Conservation (phyloP, 768 basidiomycete species). For the Hortiboletus campestris region DNA sequence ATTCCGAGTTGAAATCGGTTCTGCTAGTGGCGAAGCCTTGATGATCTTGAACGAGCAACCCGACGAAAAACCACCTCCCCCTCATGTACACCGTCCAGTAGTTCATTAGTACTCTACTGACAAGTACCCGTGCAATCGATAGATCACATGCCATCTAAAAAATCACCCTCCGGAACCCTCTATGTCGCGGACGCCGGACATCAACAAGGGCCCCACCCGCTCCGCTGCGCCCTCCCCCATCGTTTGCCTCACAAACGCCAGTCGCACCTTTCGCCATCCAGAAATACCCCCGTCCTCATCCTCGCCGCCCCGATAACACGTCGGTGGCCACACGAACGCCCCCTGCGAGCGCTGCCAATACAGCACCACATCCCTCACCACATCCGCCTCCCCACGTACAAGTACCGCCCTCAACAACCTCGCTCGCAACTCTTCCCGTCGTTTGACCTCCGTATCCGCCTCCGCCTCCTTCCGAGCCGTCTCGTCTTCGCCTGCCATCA, state of each 20-base stretch:
- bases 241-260: constrained; percentile 12
- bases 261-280: constrained; percentile 17
- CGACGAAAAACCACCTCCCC: no score
- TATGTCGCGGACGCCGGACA: background rate
- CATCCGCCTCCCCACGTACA: constrained; percentile 44
- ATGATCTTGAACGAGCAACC: no score
- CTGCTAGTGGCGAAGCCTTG: no score
- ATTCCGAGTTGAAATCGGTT: no score
- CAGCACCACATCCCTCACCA: constrained; percentile 51
- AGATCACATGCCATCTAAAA: background rate
- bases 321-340: constrained; percentile 43
- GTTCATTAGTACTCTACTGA: no score
- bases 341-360: constrained; percentile 52
- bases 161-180: background rate
- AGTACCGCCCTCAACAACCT: constrained; percentile 54
- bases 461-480: constrained; percentile 13
- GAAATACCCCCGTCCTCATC: no score
- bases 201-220: constrained; percentile 11
- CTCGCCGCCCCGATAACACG: constrained; percentile 42
- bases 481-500: constrained; percentile 10
- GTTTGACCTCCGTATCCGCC: constrained; percentile 30
- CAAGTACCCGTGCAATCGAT: background rate
- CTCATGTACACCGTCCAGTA: no score
- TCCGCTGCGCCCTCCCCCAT: constrained; percentile 10
- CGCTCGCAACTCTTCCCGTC: constrained; percentile 21